Percentiles rank a stretch among this genome's conserved stretches.
These are phyloP conservation scores for Quercus suber DNA, from an alignment of 306 rosid genomes.

Conservation along the genomic window DNA sequence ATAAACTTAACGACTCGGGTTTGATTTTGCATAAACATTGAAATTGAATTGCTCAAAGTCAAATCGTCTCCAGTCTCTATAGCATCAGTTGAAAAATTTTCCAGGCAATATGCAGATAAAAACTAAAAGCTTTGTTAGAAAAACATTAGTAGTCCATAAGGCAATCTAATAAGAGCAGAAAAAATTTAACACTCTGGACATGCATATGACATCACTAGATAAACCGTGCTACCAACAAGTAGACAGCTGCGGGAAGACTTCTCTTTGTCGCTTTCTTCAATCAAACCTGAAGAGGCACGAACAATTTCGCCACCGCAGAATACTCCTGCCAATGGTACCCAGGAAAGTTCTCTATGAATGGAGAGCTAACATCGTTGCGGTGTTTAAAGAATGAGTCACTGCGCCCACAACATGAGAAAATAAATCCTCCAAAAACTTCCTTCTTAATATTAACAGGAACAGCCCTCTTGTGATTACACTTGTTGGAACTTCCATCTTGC, in stretches of 20 bases:
- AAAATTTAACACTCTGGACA: constrained; percentile 21
- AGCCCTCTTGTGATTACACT: no score
- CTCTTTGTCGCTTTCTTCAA: constrained; percentile 33
- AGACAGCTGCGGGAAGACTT: constrained; percentile 37
- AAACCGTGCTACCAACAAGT: constrained; percentile 62
- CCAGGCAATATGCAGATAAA: no score
- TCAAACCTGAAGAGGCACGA: constrained; percentile 39
- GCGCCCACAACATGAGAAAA: constrained; percentile 66
- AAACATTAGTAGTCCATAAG: no score
- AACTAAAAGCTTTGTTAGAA: no score
- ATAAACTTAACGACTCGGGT: no score
- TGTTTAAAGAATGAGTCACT: constrained; percentile 53
- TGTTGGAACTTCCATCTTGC: no score
- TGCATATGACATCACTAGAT: constrained; percentile 50
- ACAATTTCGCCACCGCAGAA: constrained; percentile 74
- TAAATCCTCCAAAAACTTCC: constrained; percentile 60
- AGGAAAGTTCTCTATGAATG: constrained; percentile 54
- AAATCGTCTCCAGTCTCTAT: no score
- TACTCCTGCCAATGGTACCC: constrained; percentile 60
- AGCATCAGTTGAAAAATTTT: no score
- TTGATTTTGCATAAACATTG: no score
- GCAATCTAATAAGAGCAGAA: no score
- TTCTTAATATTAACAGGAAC: background rate
- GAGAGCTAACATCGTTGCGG: constrained; percentile 49
- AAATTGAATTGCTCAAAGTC: no score